A percentile compares a stretch with the other conserved stretches of the same genome.
phyloP scores from a whole-genome alignment of 768 basidiomycete species.

The Trametes coccinea region DNA sequence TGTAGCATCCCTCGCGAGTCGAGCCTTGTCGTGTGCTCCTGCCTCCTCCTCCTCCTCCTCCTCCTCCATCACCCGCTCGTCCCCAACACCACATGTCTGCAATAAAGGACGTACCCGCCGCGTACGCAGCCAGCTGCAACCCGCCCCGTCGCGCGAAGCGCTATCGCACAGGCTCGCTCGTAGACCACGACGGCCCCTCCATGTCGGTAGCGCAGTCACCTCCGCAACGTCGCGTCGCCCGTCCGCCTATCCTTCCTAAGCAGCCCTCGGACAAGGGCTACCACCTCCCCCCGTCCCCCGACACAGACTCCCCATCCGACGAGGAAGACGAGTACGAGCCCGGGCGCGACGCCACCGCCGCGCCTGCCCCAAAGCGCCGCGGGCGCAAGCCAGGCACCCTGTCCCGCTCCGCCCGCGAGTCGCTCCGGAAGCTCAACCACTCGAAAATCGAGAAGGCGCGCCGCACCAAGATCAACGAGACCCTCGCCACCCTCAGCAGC shows the following conservation, averaged over 20 bases:
- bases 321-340: slow-evolving; percentile 37
- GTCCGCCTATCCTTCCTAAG: slow-evolving; percentile 28
- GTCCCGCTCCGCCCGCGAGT: slow-evolving; percentile 78
- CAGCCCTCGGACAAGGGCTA: slow-evolving; percentile 17
- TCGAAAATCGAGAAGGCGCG: slow-evolving; percentile 93
- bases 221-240: slow-evolving; percentile 11
- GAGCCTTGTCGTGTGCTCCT: slow-evolving; percentile 20
- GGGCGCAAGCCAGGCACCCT: slow-evolving; percentile 71
- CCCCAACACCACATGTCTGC: slow-evolving; percentile 15
- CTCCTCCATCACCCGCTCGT: background rate
- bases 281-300: slow-evolving; percentile 26
- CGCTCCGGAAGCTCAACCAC: slow-evolving; percentile 90
- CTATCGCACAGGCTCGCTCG: slow-evolving; percentile 29
- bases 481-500: slow-evolving; percentile 70
- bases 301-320: slow-evolving; percentile 26
- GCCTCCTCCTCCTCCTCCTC: slow-evolving; percentile 3
- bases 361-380: slow-evolving; percentile 54
- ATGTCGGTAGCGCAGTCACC: background rate
- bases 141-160: slow-evolving; percentile 51
- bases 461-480: slow-evolving; percentile 94
- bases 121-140: slow-evolving; percentile 42
- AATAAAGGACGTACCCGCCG: slow-evolving; percentile 18
- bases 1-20: background rate
- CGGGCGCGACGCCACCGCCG: slow-evolving; percentile 15
- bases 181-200: background rate